Evolutionary conservation across 2,329 filamentous ascomycete genomes (phyloP), one percentile per base, ranked within the genome.

Genomic region (Scedosporium boydii): DNA sequence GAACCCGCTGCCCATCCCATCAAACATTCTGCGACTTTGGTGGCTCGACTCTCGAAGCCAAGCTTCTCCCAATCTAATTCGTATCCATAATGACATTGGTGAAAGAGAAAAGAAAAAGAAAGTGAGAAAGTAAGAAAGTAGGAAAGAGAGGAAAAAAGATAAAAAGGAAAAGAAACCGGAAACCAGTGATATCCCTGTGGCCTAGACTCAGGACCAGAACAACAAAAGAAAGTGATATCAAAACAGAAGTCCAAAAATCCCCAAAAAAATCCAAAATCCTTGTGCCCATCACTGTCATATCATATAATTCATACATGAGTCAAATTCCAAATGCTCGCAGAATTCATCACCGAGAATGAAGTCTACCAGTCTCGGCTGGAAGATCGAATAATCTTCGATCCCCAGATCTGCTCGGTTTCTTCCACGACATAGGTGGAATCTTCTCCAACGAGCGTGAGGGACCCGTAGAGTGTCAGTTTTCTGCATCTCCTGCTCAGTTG

Each of bases 371-470:
- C 76, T 21, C 74, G 70, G 62, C 77, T 74, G 23, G 75, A 71
- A 14, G 76, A 74, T 29, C 76, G 73, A 41, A 76, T 69, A 65
- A 80, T 66, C 59, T 77, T 77, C 3, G 76, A 72, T 3, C 79
- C 78, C 59, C 74, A 73, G 6, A 81, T 70, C 57, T 75, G 73
- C 65, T 80, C 76, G 3, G 72, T 69, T 46, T 75, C 74, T n/a
- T 76, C 74, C 3, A 73, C 77, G 53, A 74, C 70, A 61, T 79
- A 81, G 61, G 68, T 73, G 34, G 78, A 81, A 56, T 74, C 69
- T 44, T 74, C 70, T 55, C 78, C 79, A 44, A 81, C 75, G 29
- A 80, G 73, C 0, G 77, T 80, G 63, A 81, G 66, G 1, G 76
- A 78, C 46, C 77, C 76, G 63, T 80, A 80, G 4, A 79, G 74